These are phyloP conservation scores for Kodamaea jinghongensis DNA, from an alignment of 805 yeast genomes.

Conservation along the genomic window DNA sequence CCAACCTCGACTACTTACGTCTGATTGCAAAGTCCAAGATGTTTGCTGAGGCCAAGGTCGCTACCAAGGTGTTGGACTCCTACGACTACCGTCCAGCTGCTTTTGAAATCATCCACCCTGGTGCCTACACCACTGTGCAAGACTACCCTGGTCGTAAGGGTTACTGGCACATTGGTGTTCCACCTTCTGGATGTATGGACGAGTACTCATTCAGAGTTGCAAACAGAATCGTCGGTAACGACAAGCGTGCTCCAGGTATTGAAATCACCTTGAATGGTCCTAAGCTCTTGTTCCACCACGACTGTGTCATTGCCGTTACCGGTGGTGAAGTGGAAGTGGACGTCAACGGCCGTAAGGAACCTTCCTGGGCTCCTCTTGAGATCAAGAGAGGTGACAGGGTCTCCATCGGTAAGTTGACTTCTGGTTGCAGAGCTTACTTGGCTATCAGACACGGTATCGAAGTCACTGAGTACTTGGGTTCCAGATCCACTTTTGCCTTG, in stretches of 20 bases:
- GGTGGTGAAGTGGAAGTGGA: constrained; percentile 79
- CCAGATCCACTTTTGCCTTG: constrained; percentile 93
- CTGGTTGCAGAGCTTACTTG: constrained; percentile 88
- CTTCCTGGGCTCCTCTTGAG: constrained; percentile 70
- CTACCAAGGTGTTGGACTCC: constrained; percentile 83
- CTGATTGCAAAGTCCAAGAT: constrained; percentile 78
- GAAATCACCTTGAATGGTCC: constrained; percentile 91
- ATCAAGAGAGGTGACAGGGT: constrained; percentile 75
- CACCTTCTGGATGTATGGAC: constrained; percentile 99
- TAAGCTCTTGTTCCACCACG: constrained; percentile 76
- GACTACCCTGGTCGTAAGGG: constrained; percentile 94
- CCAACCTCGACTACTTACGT: constrained; percentile 87
- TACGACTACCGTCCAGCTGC: constrained; percentile 79
- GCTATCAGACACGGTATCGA: constrained; percentile 93
- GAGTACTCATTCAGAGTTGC: constrained; percentile 85
- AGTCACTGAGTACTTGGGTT: constrained; percentile 89
- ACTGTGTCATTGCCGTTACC: constrained; percentile 72
- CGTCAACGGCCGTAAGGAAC: constrained; percentile 55
- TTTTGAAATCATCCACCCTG: constrained; percentile 66
- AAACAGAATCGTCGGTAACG: constrained; percentile 87
- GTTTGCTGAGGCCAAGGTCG: constrained; percentile 81
- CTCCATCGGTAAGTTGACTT: constrained; percentile 71
- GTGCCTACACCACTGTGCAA: constrained; percentile 91
- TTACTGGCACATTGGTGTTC: constrained; percentile 92
- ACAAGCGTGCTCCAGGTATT: constrained; percentile 77